Evolutionary conservation across 202 grass and related monocot species (phyloP).

Genomic region (Digitaria exilis): DNA sequence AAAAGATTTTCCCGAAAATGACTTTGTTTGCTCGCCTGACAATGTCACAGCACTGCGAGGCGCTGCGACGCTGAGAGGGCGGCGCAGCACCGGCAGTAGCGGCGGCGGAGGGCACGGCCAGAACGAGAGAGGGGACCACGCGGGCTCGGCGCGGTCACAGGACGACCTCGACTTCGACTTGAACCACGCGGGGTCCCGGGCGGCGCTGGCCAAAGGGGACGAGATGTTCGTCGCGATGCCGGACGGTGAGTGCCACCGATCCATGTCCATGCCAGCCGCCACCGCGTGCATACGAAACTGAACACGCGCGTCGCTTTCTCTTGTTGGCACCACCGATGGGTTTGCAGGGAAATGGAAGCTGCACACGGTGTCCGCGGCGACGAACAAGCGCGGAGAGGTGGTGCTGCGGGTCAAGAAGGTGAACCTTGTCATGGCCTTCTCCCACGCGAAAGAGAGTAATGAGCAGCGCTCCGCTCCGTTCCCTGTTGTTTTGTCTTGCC

Average conservation of each 20-base stretch:
- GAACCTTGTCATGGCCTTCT: conserved; percentile 79
- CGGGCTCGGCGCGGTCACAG: conserved; percentile 33
- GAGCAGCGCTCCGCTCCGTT: not conserved
- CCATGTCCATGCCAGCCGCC: too few species aligned
- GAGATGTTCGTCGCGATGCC: conserved; percentile 85
- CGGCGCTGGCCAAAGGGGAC: conserved; percentile 88
- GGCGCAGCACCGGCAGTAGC: conserved; percentile 35
- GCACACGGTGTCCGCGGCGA: conserved; percentile 68
- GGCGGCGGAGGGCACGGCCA: conserved; percentile 27
- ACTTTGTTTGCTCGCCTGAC: conserved; percentile 9
- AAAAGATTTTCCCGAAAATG: not conserved
- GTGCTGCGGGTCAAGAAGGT: conserved; percentile 93
- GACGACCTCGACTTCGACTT: conserved; percentile 88
- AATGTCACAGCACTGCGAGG: conserved; percentile 71
- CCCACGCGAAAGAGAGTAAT: conserved; percentile 75
- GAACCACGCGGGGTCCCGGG: conserved; percentile 69
- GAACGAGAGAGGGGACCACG: conserved; percentile 43
- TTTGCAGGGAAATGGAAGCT: conserved; percentile 82
- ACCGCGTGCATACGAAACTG: not conserved
- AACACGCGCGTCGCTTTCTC: not conserved
- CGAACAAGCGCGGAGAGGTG: conserved; percentile 73
- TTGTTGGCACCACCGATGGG: not conserved
- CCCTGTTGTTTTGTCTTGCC: not conserved
- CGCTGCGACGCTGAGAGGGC: conserved; percentile 63
- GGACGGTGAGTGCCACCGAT: conserved; percentile 55